Evolutionary conservation across 805 yeast species (phyloP).

Genomic region (Nakazawaea ambrosiae): DNA sequence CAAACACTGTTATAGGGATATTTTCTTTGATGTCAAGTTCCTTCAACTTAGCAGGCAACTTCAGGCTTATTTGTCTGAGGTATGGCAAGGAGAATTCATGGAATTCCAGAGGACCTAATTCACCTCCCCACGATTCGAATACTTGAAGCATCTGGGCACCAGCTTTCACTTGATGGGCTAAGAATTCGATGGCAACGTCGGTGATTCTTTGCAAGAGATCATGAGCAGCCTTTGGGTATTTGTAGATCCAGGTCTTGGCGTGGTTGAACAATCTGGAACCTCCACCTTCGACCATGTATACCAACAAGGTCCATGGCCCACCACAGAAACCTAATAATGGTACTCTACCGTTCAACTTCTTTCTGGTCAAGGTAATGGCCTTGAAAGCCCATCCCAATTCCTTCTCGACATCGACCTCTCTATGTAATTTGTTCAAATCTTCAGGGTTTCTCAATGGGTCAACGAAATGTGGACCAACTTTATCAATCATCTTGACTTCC

Average conservation of each 20-base stretch:
- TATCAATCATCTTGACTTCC: conserved; percentile 89
- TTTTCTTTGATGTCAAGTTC: conserved; percentile 66
- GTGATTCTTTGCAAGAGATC: conserved; percentile 68
- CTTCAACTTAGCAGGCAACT: conserved; percentile 58
- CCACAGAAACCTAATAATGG: conserved; percentile 95
- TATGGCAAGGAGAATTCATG: conserved; percentile 86
- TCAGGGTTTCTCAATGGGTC: conserved; percentile 73
- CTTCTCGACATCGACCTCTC: conserved; percentile 63
- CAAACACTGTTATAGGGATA: conserved; percentile 85
- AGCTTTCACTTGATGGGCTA: conserved; percentile 91
- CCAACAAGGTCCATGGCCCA: conserved; percentile 96
- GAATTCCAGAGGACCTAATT: conserved; percentile 85
- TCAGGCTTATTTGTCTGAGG: conserved; percentile 63
- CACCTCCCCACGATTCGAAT: conserved; percentile 98
- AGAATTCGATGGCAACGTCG: conserved; percentile 84
- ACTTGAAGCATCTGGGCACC: conserved; percentile 98
- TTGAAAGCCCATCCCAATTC: conserved; percentile 92
- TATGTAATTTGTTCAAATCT: conserved; percentile 54
- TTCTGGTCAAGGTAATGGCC: conserved; percentile 88
- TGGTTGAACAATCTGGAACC: conserved; percentile 87
- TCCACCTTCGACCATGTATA: conserved; percentile 97
- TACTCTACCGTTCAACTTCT: conserved; percentile 79
- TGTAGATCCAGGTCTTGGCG: conserved; percentile 89
- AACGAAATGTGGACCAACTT: conserved; percentile 90
- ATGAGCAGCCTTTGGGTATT: conserved; percentile 66